Conservation (phyloP, 2,329 filamentous ascomycete species). For the Metarhizium sp. region DNA sequence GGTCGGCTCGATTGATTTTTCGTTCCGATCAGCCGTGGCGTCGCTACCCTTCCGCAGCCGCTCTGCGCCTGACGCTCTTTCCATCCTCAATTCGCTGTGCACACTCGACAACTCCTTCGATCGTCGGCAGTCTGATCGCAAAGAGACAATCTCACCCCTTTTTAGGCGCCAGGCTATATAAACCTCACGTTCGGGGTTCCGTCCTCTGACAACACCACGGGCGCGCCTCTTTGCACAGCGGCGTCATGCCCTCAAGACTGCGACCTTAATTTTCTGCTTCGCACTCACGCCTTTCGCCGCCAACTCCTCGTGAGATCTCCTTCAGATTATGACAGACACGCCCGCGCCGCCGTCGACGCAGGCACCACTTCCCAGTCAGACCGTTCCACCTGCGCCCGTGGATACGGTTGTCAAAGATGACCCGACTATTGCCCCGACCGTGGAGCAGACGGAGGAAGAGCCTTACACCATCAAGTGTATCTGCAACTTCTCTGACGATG, state of each 20-base stretch:
- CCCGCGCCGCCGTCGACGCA: conserved; percentile 43
- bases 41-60: conserved; percentile 2
- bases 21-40: conserved; percentile 1
- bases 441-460: conserved; percentile 57
- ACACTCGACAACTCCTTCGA: neutral
- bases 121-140: conserved; percentile 2
- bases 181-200: conserved; percentile 3
- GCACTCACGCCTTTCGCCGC: conserved; percentile 26
- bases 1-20: conserved; percentile 4
- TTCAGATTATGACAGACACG: conserved; percentile 56
- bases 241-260: conserved; percentile 50
- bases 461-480: conserved; percentile 97
- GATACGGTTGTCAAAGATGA: conserved; percentile 28
- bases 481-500: conserved; percentile 86
- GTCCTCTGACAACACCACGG: conserved; percentile 6
- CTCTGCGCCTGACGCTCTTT: neutral
- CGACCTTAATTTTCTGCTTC: conserved; percentile 35
- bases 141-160: neutral
- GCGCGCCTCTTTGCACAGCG: conserved; percentile 36
- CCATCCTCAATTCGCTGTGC: neutral
- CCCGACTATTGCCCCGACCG: conserved; percentile 28
- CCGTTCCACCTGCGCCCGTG: conserved; percentile 26
- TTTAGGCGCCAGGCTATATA: neutral
- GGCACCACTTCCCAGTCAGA: conserved; percentile 46
- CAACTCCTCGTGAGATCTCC: conserved; percentile 32